Conservation (phyloP, 73 alveolate genomes). For the Tetrahymena thermophila region DNA sequence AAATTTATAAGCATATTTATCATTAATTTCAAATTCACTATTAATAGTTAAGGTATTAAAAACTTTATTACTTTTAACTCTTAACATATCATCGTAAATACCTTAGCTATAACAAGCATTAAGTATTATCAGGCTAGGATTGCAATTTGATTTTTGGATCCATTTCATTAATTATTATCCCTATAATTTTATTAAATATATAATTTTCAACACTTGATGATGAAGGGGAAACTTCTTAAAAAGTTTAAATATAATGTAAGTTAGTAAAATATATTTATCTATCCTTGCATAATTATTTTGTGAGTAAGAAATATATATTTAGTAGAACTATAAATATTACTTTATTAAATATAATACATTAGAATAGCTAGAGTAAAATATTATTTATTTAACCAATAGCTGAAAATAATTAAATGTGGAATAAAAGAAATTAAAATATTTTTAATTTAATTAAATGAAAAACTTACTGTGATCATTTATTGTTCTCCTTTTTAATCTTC, state of each 20-base stretch:
- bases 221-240: too few species aligned
- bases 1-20: not conserved
- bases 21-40: not conserved
- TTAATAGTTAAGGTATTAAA: not conserved
- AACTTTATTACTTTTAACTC: not conserved
- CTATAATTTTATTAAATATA: not conserved
- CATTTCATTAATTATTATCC: not conserved
- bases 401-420: too few species aligned
- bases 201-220: not conserved
- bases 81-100: not conserved
- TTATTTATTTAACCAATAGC: too few species aligned
- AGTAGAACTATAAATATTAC: too few species aligned
- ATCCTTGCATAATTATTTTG: too few species aligned
- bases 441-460: not conserved
- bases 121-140: not conserved
- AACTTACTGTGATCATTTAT: not conserved
- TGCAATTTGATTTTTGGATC: not conserved
- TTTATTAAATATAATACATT: too few species aligned
- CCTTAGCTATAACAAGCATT: not conserved
- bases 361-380: too few species aligned
- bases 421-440: not conserved
- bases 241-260: too few species aligned
- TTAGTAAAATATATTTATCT: too few species aligned
- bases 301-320: too few species aligned
- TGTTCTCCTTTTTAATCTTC: not conserved